A percentile compares a stretch with the other conserved stretches of the same genome.
phyloP scores from a whole-genome alignment of 495 filamentous ascomycete genomes.

The Neurospora sp. region DNA sequence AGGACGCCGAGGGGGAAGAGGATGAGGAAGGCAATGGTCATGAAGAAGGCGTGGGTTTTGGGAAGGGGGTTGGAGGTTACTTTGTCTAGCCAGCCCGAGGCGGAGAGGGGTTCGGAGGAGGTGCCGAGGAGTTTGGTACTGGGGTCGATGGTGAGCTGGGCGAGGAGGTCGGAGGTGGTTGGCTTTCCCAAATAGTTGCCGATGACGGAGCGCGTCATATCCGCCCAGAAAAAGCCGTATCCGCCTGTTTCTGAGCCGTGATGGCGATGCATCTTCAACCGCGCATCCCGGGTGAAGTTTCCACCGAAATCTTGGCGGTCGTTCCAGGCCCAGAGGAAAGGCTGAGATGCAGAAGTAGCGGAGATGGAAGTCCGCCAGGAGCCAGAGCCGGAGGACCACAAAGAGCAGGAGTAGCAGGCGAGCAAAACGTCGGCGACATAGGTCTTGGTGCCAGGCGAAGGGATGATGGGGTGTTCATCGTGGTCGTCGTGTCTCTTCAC shows the following conservation, averaged over 20 bases:
- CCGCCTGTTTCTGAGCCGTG: constrained; percentile 5
- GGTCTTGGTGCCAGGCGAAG: background rate
- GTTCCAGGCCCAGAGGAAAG: constrained; percentile 27
- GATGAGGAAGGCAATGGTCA: constrained; percentile 12
- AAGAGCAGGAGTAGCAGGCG: constrained; percentile 16
- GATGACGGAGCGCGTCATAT: constrained; percentile 5
- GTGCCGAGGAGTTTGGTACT: constrained; percentile 2
- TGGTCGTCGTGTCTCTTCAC: constrained; percentile 6
- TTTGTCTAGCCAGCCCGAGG: constrained; percentile 1
- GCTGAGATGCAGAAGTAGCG: constrained; percentile 10
- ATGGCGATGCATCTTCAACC: constrained; percentile 18
- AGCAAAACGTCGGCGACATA: constrained; percentile 10
- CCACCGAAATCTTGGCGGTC: constrained; percentile 12
- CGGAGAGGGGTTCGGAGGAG: constrained; percentile 4
- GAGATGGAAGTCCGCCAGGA: constrained; percentile 2
- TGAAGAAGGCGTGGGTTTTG: constrained; percentile 13
- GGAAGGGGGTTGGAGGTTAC: constrained; percentile 6
- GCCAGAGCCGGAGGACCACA: constrained; percentile 1
- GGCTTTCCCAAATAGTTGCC: background rate
- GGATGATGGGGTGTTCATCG: background rate
- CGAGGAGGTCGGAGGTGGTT: background rate
- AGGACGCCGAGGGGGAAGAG: constrained; percentile 15
- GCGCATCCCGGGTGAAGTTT: constrained; percentile 4
- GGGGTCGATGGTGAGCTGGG: background rate
- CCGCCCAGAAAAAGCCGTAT: constrained; percentile 15